Conservation (phyloP, 2,329 filamentous ascomycete genomes). For the Stromatinia cepivora region DNA sequence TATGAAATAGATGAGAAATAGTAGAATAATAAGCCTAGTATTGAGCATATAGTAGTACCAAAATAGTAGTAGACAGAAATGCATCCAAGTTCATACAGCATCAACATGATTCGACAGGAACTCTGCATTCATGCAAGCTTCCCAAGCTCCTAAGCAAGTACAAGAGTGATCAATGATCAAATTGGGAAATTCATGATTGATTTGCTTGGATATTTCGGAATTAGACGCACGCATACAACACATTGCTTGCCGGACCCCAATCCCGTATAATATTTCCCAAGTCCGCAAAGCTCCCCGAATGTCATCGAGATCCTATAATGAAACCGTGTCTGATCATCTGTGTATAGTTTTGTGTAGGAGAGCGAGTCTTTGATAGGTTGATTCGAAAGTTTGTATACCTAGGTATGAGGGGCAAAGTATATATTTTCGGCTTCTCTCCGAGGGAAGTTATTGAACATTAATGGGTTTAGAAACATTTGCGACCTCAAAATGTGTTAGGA, state of each 20-base stretch:
- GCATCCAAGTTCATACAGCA: constrained; percentile 5
- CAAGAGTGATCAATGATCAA: constrained; percentile 1
- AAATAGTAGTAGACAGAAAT: neutral
- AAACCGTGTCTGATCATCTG: neutral
- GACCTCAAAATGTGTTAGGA: constrained; percentile 2
- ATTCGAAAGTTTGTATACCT: neutral
- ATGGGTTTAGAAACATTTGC: neutral
- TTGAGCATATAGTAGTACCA: constrained; percentile 1
- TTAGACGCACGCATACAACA: constrained; percentile 2
- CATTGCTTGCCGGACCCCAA: constrained; percentile 7
- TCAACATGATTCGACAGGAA: neutral
- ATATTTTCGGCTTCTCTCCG: constrained; percentile 7
- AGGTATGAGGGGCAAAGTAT: constrained; percentile 3
- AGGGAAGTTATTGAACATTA: neutral
- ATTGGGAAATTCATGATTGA: neutral
- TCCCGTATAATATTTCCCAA: neutral
- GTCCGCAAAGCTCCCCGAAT: neutral
- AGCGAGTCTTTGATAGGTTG: neutral
- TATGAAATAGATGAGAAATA: neutral
- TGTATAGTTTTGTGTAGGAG: neutral
- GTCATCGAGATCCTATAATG: constrained; percentile 15
- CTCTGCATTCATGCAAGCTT: constrained; percentile 1
- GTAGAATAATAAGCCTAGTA: neutral
- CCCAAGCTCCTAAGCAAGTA: constrained; percentile 8
- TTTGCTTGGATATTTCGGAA: constrained; percentile 5